These are phyloP conservation scores for Cercospora canescens DNA, from an alignment of 2,329 filamentous ascomycete genomes.

Conservation along the genomic window DNA sequence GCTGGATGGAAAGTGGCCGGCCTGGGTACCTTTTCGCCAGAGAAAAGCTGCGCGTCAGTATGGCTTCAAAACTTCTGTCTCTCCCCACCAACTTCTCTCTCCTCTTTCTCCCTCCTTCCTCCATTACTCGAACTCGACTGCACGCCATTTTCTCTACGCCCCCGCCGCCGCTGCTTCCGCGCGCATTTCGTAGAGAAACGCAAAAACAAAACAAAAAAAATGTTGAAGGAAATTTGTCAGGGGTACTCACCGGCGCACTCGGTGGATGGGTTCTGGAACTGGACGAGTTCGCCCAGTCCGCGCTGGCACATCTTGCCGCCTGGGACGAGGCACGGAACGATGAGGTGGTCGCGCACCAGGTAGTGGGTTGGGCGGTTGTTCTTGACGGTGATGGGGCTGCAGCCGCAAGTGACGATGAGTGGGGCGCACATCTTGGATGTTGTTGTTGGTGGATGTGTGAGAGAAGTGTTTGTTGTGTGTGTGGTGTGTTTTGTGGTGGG, in stretches of 20 bases:
- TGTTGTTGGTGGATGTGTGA: not conserved
- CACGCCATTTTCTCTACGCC: not conserved
- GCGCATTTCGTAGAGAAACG: not conserved
- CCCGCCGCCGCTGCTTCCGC: not conserved
- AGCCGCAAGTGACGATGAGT: conserved; percentile 5
- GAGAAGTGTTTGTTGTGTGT: not conserved
- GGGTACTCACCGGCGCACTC: conserved; percentile 7
- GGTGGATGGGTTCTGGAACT: conserved; percentile 9
- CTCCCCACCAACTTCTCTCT: not conserved
- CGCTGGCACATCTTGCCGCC: conserved; percentile 3
- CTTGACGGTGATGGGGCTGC: not conserved
- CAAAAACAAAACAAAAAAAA: not conserved
- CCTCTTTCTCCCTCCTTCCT: not conserved
- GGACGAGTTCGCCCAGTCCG: not conserved
- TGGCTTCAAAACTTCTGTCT: not conserved
- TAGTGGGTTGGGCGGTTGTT: not conserved
- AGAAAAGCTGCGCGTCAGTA: not conserved
- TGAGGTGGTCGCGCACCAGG: not conserved
- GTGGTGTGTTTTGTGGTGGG: not conserved
- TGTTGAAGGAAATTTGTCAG: not conserved
- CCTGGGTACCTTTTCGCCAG: not conserved
- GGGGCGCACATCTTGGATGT: not conserved
- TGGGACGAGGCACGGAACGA: conserved; percentile 4
- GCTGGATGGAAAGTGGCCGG: not conserved
- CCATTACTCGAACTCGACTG: not conserved